phyloP scores from a whole-genome alignment of 495 filamentous ascomycete genomes.

The Penicillium angulare region DNA sequence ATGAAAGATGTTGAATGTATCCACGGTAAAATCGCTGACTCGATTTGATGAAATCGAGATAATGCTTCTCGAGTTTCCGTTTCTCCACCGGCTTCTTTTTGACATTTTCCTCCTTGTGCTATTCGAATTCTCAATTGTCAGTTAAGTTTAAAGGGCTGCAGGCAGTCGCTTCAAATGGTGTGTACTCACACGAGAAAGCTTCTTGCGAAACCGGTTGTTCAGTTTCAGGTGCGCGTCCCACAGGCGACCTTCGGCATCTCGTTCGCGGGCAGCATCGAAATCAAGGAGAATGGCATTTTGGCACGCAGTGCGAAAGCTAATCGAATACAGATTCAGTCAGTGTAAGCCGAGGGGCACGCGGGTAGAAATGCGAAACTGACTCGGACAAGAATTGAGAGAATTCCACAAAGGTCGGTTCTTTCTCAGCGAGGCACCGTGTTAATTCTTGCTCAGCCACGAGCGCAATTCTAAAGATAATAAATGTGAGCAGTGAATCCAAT shows the following conservation, averaged over 20 bases:
- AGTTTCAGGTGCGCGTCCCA: conserved; percentile 79
- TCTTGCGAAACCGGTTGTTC: conserved; percentile 72
- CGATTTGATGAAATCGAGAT: conserved; percentile 78
- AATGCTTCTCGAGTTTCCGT: conserved; percentile 77
- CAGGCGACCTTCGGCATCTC: conserved; percentile 64
- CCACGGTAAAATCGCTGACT: conserved; percentile 83
- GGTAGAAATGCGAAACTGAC: conserved; percentile 40
- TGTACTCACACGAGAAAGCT: conserved; percentile 48
- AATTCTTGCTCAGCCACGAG: conserved; percentile 49
- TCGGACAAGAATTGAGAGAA: conserved; percentile 57
- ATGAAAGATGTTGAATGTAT: conserved; percentile 76
- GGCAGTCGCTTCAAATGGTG: conserved; percentile 2
- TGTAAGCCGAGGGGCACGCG: conserved; percentile 14
- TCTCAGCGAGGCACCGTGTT: conserved; percentile 48
- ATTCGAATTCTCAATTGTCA: conserved; percentile 19
- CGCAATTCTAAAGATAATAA: conserved; percentile 34
- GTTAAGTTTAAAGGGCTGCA: neutral
- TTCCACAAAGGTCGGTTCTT: conserved; percentile 55
- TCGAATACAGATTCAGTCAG: conserved; percentile 12
- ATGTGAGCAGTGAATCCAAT: conserved; percentile 15
- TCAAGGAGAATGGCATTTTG: conserved; percentile 71
- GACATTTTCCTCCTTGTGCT: conserved; percentile 54
- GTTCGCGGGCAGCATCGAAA: conserved; percentile 62
- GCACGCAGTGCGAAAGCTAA: conserved; percentile 67
- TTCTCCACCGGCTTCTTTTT: conserved; percentile 70